Evolutionary conservation across 768 basidiomycete genomes (phyloP), one percentile per base, ranked within the genome.

Genomic region (Pleurotus tuber-regium): DNA sequence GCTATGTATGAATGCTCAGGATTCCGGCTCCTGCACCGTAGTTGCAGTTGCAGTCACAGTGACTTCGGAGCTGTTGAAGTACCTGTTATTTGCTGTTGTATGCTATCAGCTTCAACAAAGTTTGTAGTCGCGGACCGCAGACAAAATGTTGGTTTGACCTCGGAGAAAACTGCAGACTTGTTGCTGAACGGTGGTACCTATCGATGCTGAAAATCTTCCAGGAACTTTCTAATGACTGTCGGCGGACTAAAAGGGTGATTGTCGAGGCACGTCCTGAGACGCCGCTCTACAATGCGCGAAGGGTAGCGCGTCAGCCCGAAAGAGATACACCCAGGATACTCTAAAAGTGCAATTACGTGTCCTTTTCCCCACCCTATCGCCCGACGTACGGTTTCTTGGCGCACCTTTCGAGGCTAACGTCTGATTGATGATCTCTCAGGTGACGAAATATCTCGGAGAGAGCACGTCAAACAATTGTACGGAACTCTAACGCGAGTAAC

Each of bases 101-200:
- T n/a, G n/a, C n/a, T n/a, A n/a, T n/a, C n/a, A n/a, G n/a, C n/a
- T n/a, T n/a, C n/a, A n/a, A n/a, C n/a, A n/a, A n/a, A n/a, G n/a
- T n/a, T n/a, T n/a, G n/a, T n/a, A n/a, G n/a, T n/a, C n/a, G n/a
- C n/a, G n/a, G n/a, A n/a, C 35, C 30, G n/a, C 46, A 31, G 46
- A 35, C 46, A 48, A 48, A 18, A 48, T 35, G 29, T 10, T 48
- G 18, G 46, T 24, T 48, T 29, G 29, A 48, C 46, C 46, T 48
- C 46, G 46, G 46, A 48, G 28, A 48, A 48, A 48, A 30, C 25
- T 48, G 46, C 35, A 29, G 46, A 48, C 46, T 11, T 47, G 46
- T 48, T 35, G 46, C 10, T 33, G 18, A 48, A 35, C 23, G 9
- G n/a, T n/a, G 18, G 31, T 35, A 21, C 46, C 31, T 48, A 35